Percentiles rank a stretch among this genome's conserved stretches.
Evolutionary conservation across 148 eudicot genomes (phyloP).

Genomic region (Chenopodium berlandieri): DNA sequence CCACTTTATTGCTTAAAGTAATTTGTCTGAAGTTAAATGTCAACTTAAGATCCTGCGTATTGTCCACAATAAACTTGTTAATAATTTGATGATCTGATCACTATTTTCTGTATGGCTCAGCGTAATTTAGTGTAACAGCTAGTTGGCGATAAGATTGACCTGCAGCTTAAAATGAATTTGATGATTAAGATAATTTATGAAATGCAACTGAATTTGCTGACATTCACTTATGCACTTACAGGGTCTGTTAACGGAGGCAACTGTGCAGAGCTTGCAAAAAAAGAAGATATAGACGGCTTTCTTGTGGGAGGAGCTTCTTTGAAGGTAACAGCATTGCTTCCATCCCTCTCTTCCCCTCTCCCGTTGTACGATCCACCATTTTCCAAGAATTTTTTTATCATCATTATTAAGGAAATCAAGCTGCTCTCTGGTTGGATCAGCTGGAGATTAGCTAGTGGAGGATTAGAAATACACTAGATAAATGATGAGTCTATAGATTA

Average conservation of each 20-base stretch:
- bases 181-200: neutral
- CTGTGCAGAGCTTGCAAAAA: conserved; percentile 88
- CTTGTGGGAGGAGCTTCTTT: conserved; percentile 99
- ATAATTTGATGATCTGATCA: too few relatives aligned
- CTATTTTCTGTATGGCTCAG: neutral
- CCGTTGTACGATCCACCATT: neutral
- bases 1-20: neutral
- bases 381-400: neutral
- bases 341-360: neutral
- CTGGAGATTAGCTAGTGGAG: neutral
- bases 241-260: conserved; percentile 98
- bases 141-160: neutral
- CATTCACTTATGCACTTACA: conserved; percentile 25
- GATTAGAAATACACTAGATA: neutral
- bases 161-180: neutral
- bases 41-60: too few relatives aligned
- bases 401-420: neutral
- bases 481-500: neutral
- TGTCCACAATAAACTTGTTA: too few relatives aligned
- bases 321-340: conserved; percentile 48
- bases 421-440: neutral
- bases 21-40: neutral
- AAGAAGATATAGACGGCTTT: conserved; percentile 97
- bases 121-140: neutral
- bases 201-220: neutral